Evolutionary conservation across 148 eudicot species (phyloP).

Genomic region (Agrostemma githago): DNA sequence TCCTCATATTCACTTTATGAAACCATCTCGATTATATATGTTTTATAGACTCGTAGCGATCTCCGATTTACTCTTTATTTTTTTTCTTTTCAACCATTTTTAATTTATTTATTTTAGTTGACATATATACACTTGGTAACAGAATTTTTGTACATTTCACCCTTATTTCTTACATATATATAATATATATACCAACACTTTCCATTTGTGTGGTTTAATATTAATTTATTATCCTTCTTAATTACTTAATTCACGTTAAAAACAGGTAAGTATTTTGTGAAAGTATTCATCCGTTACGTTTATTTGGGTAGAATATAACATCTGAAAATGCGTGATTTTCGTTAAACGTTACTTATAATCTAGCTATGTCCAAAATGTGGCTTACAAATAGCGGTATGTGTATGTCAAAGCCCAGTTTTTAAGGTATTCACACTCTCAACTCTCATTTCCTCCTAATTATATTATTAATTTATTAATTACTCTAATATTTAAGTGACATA

Average conservation of each 20-base stretch:
- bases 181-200: neutral
- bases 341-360: slow-evolving; percentile 32
- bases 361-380: slow-evolving; percentile 12
- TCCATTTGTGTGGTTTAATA: neutral
- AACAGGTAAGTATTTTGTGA: neutral
- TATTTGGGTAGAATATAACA: slow-evolving; percentile 9
- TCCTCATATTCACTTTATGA: neutral
- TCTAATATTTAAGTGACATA: slow-evolving; percentile 12
- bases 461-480: neutral
- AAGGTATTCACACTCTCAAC: slow-evolving; percentile 31
- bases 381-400: slow-evolving; percentile 27
- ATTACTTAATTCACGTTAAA: no score
- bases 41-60: no score
- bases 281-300: slow-evolving; percentile 14
- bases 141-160: neutral
- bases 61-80: neutral
- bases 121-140: neutral
- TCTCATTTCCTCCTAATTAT: neutral
- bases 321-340: slow-evolving; percentile 29
- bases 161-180: neutral
- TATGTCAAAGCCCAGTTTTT: slow-evolving; percentile 30
- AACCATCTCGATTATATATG: no score
- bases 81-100: neutral
- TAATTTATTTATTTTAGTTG: neutral
- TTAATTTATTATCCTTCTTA: no score